Base-by-base conservation (phyloP, 169 alveolate species). In the Plasmodium cynomolgi region DNA sequence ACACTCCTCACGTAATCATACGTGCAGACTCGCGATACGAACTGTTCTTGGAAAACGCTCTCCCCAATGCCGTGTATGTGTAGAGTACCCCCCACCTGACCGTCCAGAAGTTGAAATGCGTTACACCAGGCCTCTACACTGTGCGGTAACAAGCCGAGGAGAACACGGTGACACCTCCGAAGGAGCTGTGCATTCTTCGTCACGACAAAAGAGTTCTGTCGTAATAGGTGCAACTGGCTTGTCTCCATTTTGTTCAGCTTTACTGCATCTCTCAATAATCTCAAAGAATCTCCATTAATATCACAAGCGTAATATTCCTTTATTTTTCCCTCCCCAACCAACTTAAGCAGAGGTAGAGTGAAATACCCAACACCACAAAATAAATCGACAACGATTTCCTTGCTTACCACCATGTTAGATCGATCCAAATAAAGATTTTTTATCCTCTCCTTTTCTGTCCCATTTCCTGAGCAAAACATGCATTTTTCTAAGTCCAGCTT, bases 291-390 rank as follows among this genome's bases (percentile, higher is more conserved):
- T 1, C 54, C 84, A 80, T 96, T 96, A 50, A 95, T 77, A 92
- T 96, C 98, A 85, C 92, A 84, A 17, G 97, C 97, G 81, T 41
- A 91, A 54, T 80, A 88, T 37, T 88, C 83, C 68, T 88, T 88
- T 62, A 88, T 88, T 17, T 85, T 75, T 1, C 73, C 58, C 47
- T 79, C 81, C n/a, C 90, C 94, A 20, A 88, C 50, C 56, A 91
- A 75, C 34, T 93, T 94, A 34, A 96, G 81, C 15, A 96, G 73
- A 34, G 98, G 97, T 5, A 96, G 75, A 7, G 96, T 83, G 86
- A 96, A 96, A 90, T 96, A 96, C 20, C 98, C 98, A 62, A 88
- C 95, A 13, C 98, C 98, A 83, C 98, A 96, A 85, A 96, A 96
- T 20, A 96, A 84, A 91, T 96, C 98, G 41, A 96, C 97, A 8